These are phyloP conservation scores for Sphaerulina vaccinii DNA, from an alignment of 2,329 filamentous ascomycete genomes.

Conservation along the genomic window DNA sequence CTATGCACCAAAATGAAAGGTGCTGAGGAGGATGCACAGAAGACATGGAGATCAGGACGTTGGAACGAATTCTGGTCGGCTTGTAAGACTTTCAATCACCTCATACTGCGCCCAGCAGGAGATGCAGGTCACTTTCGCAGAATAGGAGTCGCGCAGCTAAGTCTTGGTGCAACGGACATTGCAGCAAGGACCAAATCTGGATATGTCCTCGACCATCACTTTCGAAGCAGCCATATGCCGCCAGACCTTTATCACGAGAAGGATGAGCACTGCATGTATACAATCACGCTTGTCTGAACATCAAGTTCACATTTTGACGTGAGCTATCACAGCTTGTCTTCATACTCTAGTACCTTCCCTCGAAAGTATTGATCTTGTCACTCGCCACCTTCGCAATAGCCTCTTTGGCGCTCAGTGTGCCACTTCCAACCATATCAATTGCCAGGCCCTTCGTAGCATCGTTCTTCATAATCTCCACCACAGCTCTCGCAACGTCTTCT, in stretches of 20 bases:
- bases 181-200: not conserved
- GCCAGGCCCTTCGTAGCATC: conserved; percentile 47
- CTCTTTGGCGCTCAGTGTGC: conserved; percentile 38
- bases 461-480: conserved; percentile 54
- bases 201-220: not conserved
- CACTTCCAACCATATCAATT: conserved; percentile 46
- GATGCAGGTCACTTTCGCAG: not conserved
- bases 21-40: too few species aligned
- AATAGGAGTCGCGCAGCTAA: not conserved
- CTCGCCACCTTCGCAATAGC: conserved; percentile 43
- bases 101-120: not conserved
- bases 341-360: conserved; percentile 33
- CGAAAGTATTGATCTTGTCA: conserved; percentile 39
- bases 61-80: too few species aligned
- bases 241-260: not conserved
- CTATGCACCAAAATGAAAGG: not conserved
- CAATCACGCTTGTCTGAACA: not conserved
- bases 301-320: too few species aligned
- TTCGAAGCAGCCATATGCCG: not conserved
- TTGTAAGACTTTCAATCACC: not conserved
- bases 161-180: too few species aligned
- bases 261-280: not conserved
- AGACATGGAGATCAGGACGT: too few species aligned
- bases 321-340: too few species aligned
- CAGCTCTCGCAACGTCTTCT: conserved; percentile 60